A percentile compares a stretch with the other conserved stretches of the same genome.
Conservation (phyloP, 2,329 filamentous ascomycete genomes). For the Alternaria arborescens region DNA sequence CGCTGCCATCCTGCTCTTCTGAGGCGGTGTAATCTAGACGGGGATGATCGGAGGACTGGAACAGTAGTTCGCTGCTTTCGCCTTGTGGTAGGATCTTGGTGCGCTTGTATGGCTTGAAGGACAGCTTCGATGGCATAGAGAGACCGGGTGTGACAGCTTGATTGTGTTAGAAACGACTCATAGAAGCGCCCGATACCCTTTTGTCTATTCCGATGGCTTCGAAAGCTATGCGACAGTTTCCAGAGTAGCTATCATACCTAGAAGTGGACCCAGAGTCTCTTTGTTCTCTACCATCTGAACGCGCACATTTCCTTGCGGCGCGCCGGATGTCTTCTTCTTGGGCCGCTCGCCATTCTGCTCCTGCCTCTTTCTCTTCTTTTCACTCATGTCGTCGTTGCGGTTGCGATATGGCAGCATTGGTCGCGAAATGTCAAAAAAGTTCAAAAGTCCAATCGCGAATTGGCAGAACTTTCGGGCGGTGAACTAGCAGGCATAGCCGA, state of each 20-base stretch:
- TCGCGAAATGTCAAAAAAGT: conserved; percentile 35
- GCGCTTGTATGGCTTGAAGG: conserved; percentile 60
- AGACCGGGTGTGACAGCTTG: conserved; percentile 56
- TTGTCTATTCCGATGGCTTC: background rate
- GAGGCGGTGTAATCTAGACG: conserved; percentile 67
- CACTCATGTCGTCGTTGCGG: conserved; percentile 37
- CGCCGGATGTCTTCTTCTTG: conserved; percentile 57
- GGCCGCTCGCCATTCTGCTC: conserved; percentile 40
- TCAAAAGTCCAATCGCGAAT: conserved; percentile 42
- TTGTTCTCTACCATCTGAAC: conserved; percentile 59
- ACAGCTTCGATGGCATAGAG: conserved; percentile 49
- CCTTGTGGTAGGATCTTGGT: conserved; percentile 40
- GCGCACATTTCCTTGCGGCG: conserved; percentile 51
- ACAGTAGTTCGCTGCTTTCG: conserved; percentile 58
- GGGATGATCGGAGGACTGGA: conserved; percentile 68
- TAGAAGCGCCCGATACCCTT: fast-evolving
- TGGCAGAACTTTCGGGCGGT: conserved; percentile 29
- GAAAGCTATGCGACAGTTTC: conserved; percentile 3
- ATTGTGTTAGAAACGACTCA: background rate
- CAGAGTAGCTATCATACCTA: conserved; percentile 51
- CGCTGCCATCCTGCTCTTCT: conserved; percentile 56
- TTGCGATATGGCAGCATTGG: conserved; percentile 15
- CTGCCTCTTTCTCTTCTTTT: conserved; percentile 52
- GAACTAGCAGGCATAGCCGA: conserved; percentile 14
- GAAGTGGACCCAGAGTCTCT: conserved; percentile 58